Evolutionary conservation across 2,329 filamentous ascomycete genomes (phyloP).

Genomic region (Sordariomycetes sp.): DNA sequence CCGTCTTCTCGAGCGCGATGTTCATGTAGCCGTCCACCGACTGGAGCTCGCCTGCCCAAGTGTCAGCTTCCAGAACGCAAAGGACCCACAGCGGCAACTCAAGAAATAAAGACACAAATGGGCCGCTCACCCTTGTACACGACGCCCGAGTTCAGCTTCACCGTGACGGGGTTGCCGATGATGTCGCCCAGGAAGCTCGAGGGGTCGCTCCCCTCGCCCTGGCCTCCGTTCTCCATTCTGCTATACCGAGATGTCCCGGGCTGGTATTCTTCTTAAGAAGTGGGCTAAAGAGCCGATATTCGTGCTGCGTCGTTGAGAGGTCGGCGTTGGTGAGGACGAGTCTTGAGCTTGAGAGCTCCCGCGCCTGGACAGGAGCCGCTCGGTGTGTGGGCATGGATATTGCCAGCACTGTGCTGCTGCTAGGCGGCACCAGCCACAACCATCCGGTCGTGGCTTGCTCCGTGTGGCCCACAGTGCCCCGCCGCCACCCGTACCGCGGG

Average conservation of each 20-base stretch:
- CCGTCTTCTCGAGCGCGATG: conserved; percentile 91
- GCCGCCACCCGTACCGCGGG: neutral
- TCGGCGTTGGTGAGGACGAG: neutral
- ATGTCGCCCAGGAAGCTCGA: conserved; percentile 90
- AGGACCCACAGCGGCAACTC: neutral
- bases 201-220: conserved; percentile 74
- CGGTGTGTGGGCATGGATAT: neutral
- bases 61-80: neutral
- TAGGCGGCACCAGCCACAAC: neutral
- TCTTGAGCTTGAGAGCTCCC: neutral
- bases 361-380: neutral
- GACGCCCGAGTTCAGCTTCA: conserved; percentile 97
- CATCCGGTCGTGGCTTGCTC: neutral
- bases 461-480: neutral
- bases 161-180: conserved; percentile 84
- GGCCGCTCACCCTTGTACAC: conserved; percentile 72
- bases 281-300: neutral
- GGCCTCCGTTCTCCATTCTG: conserved; percentile 63
- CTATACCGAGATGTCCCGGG: neutral
- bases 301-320: neutral
- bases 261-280: neutral
- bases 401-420: neutral
- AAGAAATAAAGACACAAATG: neutral
- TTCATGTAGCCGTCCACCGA: conserved; percentile 99
- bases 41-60: conserved; percentile 66